Conservation (phyloP, 2,329 filamentous ascomycete species). For the Claviceps lovelessii region DNA sequence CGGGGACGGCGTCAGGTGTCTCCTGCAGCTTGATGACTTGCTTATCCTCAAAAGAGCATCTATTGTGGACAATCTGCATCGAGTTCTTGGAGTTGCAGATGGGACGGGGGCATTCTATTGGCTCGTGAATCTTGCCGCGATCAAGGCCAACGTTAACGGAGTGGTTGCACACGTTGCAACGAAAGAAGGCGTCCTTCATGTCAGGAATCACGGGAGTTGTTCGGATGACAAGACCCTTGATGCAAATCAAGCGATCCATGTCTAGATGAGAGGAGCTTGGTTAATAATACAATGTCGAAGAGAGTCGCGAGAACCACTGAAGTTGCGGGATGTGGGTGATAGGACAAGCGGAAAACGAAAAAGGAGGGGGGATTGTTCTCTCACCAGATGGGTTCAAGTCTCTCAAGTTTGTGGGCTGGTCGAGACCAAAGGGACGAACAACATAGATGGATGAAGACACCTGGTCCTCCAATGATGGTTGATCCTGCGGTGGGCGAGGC, state of each 20-base stretch:
- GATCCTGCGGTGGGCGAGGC: conserved; percentile 26
- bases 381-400: conserved; percentile 77
- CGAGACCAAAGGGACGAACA: conserved; percentile 78
- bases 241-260: conserved; percentile 88
- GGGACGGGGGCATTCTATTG: conserved; percentile 71
- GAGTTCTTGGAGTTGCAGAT: conserved; percentile 79
- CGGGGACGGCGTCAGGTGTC: conserved; percentile 85
- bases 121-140: conserved; percentile 89
- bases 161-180: conserved; percentile 84
- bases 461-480: conserved; percentile 57
- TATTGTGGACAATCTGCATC: conserved; percentile 96
- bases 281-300: neutral
- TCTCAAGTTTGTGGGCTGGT: conserved; percentile 76
- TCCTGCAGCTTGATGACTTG: conserved; percentile 98
- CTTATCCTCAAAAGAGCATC: conserved; percentile 89
- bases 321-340: neutral
- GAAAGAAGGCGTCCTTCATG: conserved; percentile 98
- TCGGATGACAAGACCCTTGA: conserved; percentile 92
- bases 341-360: no score
- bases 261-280: conserved; percentile 31
- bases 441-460: conserved; percentile 70
- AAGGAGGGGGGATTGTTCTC: neutral
- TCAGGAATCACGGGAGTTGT: conserved; percentile 94
- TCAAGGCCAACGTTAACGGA: conserved; percentile 84
- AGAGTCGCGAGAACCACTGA: neutral